Percentiles rank a stretch among this genome's conserved stretches.
Evolutionary conservation across 129 eudicot species (phyloP).

Genomic region (Glebionis coronaria): DNA sequence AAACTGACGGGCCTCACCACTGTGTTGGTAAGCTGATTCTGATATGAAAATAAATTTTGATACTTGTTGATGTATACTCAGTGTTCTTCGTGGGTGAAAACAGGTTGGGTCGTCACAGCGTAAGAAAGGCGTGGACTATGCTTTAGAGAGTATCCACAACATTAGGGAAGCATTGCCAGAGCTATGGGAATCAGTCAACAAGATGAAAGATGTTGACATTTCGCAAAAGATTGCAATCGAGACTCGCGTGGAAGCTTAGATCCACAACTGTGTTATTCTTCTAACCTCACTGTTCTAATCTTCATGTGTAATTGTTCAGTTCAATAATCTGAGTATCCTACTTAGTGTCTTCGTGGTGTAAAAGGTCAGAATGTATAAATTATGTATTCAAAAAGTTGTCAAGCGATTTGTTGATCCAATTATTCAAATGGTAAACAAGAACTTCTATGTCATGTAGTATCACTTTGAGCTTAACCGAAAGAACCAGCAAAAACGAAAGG

Average conservation of each 20-base stretch:
- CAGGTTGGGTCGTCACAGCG: constrained; percentile 71
- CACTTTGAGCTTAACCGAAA: no score
- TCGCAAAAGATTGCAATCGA: constrained; percentile 54
- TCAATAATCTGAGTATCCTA: neutral
- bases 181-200: constrained; percentile 61
- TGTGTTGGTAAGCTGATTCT: constrained; percentile 56
- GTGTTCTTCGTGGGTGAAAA: neutral
- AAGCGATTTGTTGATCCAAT: neutral
- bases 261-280: neutral
- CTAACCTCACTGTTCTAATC: neutral
- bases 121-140: constrained; percentile 63
- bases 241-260: constrained; percentile 65
- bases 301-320: neutral
- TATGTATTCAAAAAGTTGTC: neutral
- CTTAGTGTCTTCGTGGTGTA: neutral
- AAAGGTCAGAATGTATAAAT: neutral
- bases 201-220: constrained; percentile 28
- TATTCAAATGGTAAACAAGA: neutral
- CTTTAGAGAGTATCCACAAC: constrained; percentile 91
- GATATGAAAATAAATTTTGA: neutral
- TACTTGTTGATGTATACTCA: constrained; percentile 25
- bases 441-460: neutral
- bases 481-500: no score
- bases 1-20: constrained; percentile 58
- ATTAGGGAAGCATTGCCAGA: constrained; percentile 81